Evolutionary conservation across 768 basidiomycete genomes (phyloP).

Genomic region (Tubosaeta brunneosetosa): DNA sequence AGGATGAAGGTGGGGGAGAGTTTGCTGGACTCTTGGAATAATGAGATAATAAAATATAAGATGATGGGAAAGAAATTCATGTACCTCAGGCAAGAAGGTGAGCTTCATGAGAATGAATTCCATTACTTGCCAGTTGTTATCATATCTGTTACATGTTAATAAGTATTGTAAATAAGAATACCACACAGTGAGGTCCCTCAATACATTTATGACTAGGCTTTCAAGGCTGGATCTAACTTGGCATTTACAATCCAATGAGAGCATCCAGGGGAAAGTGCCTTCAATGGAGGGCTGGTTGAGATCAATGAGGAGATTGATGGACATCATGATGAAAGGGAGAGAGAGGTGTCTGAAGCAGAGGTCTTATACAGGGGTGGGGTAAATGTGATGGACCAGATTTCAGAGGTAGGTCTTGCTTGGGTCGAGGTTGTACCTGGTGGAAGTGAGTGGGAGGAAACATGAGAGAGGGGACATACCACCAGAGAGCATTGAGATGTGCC

Average conservation of each 20-base stretch:
- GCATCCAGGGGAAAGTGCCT: conserved; percentile 69
- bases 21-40: conserved; percentile 21
- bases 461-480: conserved; percentile 51
- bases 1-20: no score
- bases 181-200: conserved; percentile 15
- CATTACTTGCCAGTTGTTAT: conserved; percentile 57
- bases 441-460: neutral
- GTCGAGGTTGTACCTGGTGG: conserved; percentile 59
- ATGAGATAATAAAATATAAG: neutral
- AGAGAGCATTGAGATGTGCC: conserved; percentile 62
- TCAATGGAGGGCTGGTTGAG: conserved; percentile 37
- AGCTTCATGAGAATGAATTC: conserved; percentile 69
- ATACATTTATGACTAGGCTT: no score
- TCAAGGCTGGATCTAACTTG: no score
- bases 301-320: conserved; percentile 68
- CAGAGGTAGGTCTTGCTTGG: conserved; percentile 66
- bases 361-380: conserved; percentile 53
- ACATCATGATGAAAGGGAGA: conserved; percentile 65
- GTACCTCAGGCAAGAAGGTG: conserved; percentile 48
- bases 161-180: conserved; percentile 9
- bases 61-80: conserved; percentile 18
- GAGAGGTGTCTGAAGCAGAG: conserved; percentile 64
- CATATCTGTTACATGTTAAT: conserved; percentile 44
- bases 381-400: conserved; percentile 65
- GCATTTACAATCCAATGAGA: no score